phyloP scores from a whole-genome alignment of 1,284 basidiomycete species.

The Marasmius tenuissimus region DNA sequence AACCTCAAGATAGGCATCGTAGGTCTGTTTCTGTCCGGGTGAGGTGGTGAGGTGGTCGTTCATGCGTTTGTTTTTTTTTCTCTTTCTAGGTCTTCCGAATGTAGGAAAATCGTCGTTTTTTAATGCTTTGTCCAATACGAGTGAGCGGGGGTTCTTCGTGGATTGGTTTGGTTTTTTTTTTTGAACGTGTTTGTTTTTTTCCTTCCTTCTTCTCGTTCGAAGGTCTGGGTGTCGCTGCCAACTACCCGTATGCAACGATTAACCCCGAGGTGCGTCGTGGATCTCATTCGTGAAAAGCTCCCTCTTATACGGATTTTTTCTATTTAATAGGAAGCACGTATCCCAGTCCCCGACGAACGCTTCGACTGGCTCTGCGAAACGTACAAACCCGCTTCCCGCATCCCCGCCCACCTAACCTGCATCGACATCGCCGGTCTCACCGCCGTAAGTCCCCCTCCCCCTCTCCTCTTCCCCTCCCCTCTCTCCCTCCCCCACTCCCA shows the following conservation, averaged over 20 bases:
- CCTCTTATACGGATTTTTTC: background rate
- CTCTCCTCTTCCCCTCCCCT: background rate
- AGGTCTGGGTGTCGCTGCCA: constrained; percentile 97
- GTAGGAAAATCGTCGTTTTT: constrained; percentile 95
- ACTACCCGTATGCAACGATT: constrained; percentile 98
- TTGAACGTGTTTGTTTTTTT: background rate
- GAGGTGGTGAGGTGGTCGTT: constrained; percentile 15
- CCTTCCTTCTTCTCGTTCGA: constrained; percentile 5
- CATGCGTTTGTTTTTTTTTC: constrained; percentile 17
- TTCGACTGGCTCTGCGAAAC: constrained; percentile 92
- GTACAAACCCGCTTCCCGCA: constrained; percentile 88
- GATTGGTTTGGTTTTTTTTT: too few species aligned
- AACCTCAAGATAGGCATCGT: constrained; percentile 97
- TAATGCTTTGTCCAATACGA: constrained; percentile 93
- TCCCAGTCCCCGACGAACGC: constrained; percentile 94
- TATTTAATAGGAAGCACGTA: constrained; percentile 72
- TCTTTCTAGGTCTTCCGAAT: constrained; percentile 78
- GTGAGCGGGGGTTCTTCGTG: too few species aligned
- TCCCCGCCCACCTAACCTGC: constrained; percentile 96
- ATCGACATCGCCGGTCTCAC: constrained; percentile 99
- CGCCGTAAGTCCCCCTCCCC: constrained; percentile 53
- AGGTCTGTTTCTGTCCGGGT: constrained; percentile 58
- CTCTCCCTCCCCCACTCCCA: background rate
- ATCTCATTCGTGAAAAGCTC: background rate
- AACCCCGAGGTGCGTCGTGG: constrained; percentile 63